Evolutionary conservation across 768 basidiomycete species (phyloP), one percentile per base, ranked within the genome.

Genomic region (Phanerochaete sordida): DNA sequence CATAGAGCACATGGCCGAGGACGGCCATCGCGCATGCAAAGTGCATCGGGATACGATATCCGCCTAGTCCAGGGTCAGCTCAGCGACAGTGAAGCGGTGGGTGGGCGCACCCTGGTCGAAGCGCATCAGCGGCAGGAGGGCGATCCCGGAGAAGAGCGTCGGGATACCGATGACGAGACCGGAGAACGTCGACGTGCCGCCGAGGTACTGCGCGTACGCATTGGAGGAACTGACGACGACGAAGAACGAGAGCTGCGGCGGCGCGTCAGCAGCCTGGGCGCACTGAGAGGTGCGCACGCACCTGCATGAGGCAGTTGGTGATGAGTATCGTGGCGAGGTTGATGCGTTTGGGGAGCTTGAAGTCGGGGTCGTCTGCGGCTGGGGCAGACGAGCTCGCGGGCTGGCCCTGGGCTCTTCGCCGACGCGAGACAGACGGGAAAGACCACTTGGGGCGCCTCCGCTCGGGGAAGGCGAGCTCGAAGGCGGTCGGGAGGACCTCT

Each of bases 91-190:
- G n/a, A n/a, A n/a, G n/a, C n/a, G n/a, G n/a, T n/a, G n/a, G n/a
- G n/a, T n/a, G n/a, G 11, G 62, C 72, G 45, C 58, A 82, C 88
- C 86, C 79, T 73, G 72, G 65, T 89, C 87, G 21, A 76, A 74
- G 66, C 68, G 80, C 46, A 80, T 78, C 54, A 89, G 70, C 2
- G 84, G 84, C 19, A 88, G 66, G 15, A 90, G 75, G 0, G 78
- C 71, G 0, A 90, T 62, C 0, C 85, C 87, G 31, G 86, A 81
- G 59, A 88, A 79, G 2, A 83, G 71, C 12, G 84, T 82, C 11
- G 87, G 88, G 60, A 90, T 85, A 64, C 88, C 88, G 59, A 88
- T 83, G 33, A 81, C 79, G 6, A 90, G 66, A 54, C 88, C 86
- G 35, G 86, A 84, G 68, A 90, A 90, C 0, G 84, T 85, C n/a